Base-by-base conservation (phyloP, 192 early-diverging fungal species). In the Backusella mclennaniae region DNA sequence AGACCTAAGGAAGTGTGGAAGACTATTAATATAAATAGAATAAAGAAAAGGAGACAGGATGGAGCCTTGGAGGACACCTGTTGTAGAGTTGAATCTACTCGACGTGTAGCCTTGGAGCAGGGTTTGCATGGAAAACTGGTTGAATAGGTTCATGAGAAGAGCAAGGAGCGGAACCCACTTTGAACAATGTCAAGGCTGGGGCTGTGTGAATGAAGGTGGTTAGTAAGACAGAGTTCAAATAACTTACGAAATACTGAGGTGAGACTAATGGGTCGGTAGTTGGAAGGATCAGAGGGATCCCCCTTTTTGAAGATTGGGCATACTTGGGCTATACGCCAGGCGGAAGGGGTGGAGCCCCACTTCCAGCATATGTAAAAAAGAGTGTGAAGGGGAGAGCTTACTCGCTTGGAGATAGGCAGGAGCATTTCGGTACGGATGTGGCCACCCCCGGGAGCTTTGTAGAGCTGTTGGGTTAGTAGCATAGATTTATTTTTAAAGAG, bases 21-120 rank as follows among this genome's bases (percentile, higher is more conserved):
- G 69, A 1, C 41, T 66, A 31, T 76, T 69, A 12, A 80, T 80
- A 2, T 68, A 80, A 3, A 75, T 35, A 1, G 74, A 80, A 11
- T 80, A 80, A 0, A 80, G n/a, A 4, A 74, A 73, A 0, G 74
- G 79, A n/a, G 63, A 68, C 0, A 80, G 74, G 0, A 80, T 73
- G 6, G 66, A 76, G 9, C 78, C 74, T 36, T 79, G 78, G 1
- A 79, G 46, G 2, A 79, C 74, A 5, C 79, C 67, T 1, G 15
- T 33, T 14, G n/a, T 2, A 1, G 6, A n/a, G 23, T 33, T n/a
- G 15, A 23, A 71, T 0, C 31, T 33, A 33, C 31, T 33, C 1
- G 7, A 29, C 4, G 9, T 4, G 35, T 7, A 39, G 70, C 39
- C 39, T 49, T 71, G 46, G 41, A 71, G 36, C 0, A 71, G 1